Percentiles rank a stretch among this genome's conserved stretches.
Conservation (phyloP, 2,329 filamentous ascomycete species). For the Chaetomium strumarium region DNA sequence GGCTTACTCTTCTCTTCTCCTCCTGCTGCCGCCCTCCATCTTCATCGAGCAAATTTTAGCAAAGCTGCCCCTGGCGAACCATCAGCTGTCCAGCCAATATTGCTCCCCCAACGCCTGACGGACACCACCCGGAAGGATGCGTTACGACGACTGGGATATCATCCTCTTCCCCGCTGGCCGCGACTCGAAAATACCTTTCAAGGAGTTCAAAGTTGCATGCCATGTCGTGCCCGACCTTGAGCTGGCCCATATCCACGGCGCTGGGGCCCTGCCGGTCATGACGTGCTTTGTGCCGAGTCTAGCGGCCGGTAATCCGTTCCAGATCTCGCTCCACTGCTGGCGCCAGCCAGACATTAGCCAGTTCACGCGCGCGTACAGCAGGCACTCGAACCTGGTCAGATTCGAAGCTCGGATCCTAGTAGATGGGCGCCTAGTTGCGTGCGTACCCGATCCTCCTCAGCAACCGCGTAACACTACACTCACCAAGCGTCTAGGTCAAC, state of each 20-base stretch:
- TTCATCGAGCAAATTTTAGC: slow-evolving; percentile 12
- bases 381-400: slow-evolving; percentile 48
- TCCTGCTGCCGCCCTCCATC: slow-evolving; percentile 7
- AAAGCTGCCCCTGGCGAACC: background rate
- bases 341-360: slow-evolving; percentile 53
- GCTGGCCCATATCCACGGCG: slow-evolving; percentile 44
- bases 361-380: slow-evolving; percentile 50
- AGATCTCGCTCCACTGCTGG: slow-evolving; percentile 73
- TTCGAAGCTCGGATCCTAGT: slow-evolving; percentile 64
- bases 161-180: slow-evolving; percentile 62
- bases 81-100: background rate
- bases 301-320: slow-evolving; percentile 52
- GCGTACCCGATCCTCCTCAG: background rate
- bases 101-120: background rate
- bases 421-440: slow-evolving; percentile 62
- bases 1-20: slow-evolving; percentile 2
- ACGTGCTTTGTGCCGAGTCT: slow-evolving; percentile 68
- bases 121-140: slow-evolving; percentile 47
- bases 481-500: slow-evolving; percentile 41
- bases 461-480: background rate
- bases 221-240: slow-evolving; percentile 58
- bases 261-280: slow-evolving; percentile 55
- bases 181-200: slow-evolving; percentile 61
- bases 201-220: slow-evolving; percentile 77
- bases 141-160: slow-evolving; percentile 82